Conservation (phyloP, 495 filamentous ascomycete genomes). For the Tricharina praecox region DNA sequence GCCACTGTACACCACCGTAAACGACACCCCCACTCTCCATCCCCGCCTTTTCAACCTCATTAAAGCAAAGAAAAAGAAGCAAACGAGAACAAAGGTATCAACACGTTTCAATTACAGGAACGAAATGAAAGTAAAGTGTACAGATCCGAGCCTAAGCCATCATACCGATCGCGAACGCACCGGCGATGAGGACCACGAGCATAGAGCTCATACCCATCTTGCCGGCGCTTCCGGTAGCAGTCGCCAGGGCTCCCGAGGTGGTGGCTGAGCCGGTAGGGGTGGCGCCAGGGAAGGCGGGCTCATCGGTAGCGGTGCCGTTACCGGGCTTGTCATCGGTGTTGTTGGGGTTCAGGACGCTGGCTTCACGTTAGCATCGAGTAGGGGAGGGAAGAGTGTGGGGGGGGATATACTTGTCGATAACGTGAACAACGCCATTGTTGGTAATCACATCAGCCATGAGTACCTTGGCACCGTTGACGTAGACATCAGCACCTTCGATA, state of each 20-base stretch:
- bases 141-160: conserved; percentile 3
- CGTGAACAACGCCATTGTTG: conserved; percentile 50
- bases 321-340: conserved; percentile 34
- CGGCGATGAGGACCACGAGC: conserved; percentile 30
- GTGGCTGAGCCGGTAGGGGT: conserved; percentile 23
- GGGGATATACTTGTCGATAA: conserved; percentile 44
- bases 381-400: too few relatives aligned
- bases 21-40: too few relatives aligned
- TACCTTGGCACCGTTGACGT: conserved; percentile 37
- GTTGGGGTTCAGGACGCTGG: conserved; percentile 44
- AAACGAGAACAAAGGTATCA: background rate
- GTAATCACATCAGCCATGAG: conserved; percentile 42
- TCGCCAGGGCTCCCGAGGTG: conserved; percentile 17
- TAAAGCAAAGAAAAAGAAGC: background rate
- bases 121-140: too few relatives aligned
- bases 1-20: too few relatives aligned
- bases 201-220: conserved; percentile 13
- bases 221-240: conserved; percentile 24
- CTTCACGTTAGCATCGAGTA: background rate
- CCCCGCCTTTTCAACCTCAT: background rate
- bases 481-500: conserved; percentile 32
- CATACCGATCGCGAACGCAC: conserved; percentile 21
- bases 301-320: conserved; percentile 31
- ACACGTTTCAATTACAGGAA: background rate
- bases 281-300: conserved; percentile 37